Percentiles rank a stretch among this genome's conserved stretches.
Conservation (phyloP, 495 filamentous ascomycete species). For the Trichoderma reesei region DNA sequence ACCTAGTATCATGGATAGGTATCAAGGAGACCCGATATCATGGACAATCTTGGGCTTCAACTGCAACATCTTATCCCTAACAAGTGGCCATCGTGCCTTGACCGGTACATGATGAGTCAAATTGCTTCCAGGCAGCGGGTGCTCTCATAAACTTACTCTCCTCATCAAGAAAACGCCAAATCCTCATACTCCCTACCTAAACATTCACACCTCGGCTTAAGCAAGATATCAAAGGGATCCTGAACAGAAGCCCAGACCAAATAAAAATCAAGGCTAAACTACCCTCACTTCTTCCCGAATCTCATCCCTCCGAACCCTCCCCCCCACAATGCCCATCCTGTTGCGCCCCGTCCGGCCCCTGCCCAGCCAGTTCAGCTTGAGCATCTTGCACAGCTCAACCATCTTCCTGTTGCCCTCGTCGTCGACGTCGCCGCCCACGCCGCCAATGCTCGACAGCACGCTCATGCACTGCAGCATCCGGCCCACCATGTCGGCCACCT, state of each 20-base stretch:
- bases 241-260: background rate
- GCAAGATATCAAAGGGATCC: too few relatives aligned
- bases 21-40: too few relatives aligned
- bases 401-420: constrained; percentile 72
- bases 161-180: background rate
- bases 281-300: constrained; percentile 15
- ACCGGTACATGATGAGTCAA: too few relatives aligned
- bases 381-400: constrained; percentile 67
- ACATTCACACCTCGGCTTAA: too few relatives aligned
- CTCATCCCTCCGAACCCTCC: constrained; percentile 27
- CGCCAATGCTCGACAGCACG: constrained; percentile 65
- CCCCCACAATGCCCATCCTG: constrained; percentile 71
- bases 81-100: too few relatives aligned
- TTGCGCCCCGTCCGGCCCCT: constrained; percentile 84
- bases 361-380: constrained; percentile 96
- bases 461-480: constrained; percentile 95
- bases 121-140: too few relatives aligned
- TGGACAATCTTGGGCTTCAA: too few relatives aligned
- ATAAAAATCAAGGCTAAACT: background rate
- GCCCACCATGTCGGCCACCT: constrained; percentile 87
- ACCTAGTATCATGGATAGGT: too few relatives aligned
- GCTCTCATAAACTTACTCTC: background rate
- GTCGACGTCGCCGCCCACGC: constrained; percentile 35
- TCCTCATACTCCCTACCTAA: background rate
- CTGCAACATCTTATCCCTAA: too few relatives aligned